These are phyloP conservation scores for Tetracladium marchalianum DNA, from an alignment of 495 filamentous ascomycete genomes.

Conservation along the genomic window DNA sequence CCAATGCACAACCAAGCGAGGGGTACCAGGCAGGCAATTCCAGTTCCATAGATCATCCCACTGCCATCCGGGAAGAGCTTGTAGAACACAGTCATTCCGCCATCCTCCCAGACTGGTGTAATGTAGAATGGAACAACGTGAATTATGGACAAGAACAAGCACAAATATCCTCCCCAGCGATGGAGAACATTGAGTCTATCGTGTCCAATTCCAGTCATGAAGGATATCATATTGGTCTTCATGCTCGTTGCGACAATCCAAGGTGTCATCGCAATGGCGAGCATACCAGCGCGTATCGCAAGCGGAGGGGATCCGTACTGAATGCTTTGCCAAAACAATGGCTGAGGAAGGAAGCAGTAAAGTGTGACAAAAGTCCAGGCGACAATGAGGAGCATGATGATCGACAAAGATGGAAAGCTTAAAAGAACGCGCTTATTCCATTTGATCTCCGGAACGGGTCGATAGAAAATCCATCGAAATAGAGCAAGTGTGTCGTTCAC, in stretches of 20 bases:
- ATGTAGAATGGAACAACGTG: constrained; percentile 88
- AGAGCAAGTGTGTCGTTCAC: constrained; percentile 68
- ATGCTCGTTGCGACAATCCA: constrained; percentile 87
- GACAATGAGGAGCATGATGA: constrained; percentile 52
- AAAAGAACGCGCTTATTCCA: constrained; percentile 51
- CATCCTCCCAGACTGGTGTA: constrained; percentile 73
- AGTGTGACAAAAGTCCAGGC: constrained; percentile 62
- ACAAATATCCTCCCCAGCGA: constrained; percentile 85
- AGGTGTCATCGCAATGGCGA: constrained; percentile 85
- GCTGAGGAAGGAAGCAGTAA: constrained; percentile 78
- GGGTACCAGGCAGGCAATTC: constrained; percentile 77
- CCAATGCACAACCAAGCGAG: constrained; percentile 72
- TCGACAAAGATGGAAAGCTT: constrained; percentile 65
- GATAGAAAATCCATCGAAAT: constrained; percentile 78
- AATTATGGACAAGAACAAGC: constrained; percentile 69
- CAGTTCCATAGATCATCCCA: constrained; percentile 76
- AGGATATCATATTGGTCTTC: constrained; percentile 78
- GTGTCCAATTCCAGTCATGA: constrained; percentile 84
- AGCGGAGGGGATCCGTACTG: constrained; percentile 78
- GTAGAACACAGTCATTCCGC: constrained; percentile 54
- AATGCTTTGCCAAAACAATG: constrained; percentile 76
- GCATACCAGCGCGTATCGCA: constrained; percentile 86
- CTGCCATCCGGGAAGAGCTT: constrained; percentile 48
- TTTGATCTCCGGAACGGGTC: constrained; percentile 60
- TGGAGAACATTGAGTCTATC: constrained; percentile 90